Evolutionary conservation across 2,329 filamentous ascomycete species (phyloP), one percentile per base, ranked within the genome.

Genomic region (Neospermospora avenae): DNA sequence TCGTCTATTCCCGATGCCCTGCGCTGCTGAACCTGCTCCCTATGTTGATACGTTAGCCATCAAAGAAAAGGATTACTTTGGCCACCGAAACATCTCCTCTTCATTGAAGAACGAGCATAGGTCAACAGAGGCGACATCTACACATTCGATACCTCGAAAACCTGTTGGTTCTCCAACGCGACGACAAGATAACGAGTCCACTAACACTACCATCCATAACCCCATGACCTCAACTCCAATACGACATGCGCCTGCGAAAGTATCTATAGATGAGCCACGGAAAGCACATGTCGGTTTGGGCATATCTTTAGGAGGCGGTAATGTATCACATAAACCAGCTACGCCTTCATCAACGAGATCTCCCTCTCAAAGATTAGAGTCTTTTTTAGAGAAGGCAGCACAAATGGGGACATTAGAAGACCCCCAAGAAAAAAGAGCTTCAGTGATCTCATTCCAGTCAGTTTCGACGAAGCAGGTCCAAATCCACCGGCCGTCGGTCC

Each of bases 391-490:
- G 28, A 48, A 28, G 55, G 55, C 44, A 39, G 44, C 35, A 54
- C 55, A 56, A 22, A 20, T 31, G 56, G 51, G 28, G 22, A n/a
- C 67, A 14, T 62, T 60, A 37, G 63, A 63, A 65, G 61, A 63
- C 56, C 53, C 44, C 41, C 25, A 20, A 52, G 60, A 56, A 64
- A 61, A 51, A 58, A 63, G 35, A 73, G 69, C 66, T 74, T 74
- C 68, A 76, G 73, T 60, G 74, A 77, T 60, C 70, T 75, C 68
- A 74, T 76, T 62, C 71, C 75, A 59, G 69, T 74, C 65, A 69
- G 74, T 57, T 56, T 68, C 52, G 69, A 74, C 63, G 70, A 75
- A 59, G 55, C 65, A 67, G 63, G 66, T 64, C 59, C 62, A 63
- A 55, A 68, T 65, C 61, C 69, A 58, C 65, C 72, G 39, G 58